Evolutionary conservation across 768 basidiomycete genomes (phyloP), one percentile per base, ranked within the genome.

Genomic region (Mycena vulgaris): DNA sequence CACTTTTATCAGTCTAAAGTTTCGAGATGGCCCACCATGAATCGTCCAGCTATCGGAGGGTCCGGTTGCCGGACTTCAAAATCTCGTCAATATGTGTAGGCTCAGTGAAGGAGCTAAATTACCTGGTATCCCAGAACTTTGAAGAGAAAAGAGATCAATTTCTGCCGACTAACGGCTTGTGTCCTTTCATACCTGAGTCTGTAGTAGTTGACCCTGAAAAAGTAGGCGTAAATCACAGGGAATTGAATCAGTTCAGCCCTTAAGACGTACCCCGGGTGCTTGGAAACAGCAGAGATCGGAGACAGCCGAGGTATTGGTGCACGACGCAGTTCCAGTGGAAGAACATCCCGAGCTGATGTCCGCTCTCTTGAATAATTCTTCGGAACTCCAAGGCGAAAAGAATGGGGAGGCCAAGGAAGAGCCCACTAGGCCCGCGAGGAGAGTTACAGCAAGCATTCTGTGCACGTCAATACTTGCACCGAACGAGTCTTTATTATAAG

Each of bases 41-140:
- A 93, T 90, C 1, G 92, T 94, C 92, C 93, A 94, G 74, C 89
- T 90, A 74, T 91, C 73, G 13, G 76, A 78, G 7, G 93, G 93
- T 14, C 93, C 92, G 23, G 88, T 89, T 4, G 86, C 78, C 0
- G 90, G 88, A 53, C 56, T 63, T 21, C n/a, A 28, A 11, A 30
- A 21, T 47, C 37, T 25, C 5, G 48, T 69, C 31, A 69, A 51
- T 49, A 48, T 51, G 35, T 2, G 19, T 13, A 21, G 10, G 30
- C 39, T 31, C 16, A 17, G 10, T 14, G 53, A 3, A 14, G 25
- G 27, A 19, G n/a, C 25, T 57, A 35, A 61, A 11, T 59, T 42
- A 64, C 68, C 88, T 74, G 2, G 89, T 91, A 70, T 93, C 92
- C 92, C 93, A 94, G 80, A 93, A 92, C 89, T 92, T 77, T 25